Percentiles rank a stretch among this genome's conserved stretches.
Evolutionary conservation across 805 yeast species (phyloP).

Genomic region (Saccharomyces jurei): DNA sequence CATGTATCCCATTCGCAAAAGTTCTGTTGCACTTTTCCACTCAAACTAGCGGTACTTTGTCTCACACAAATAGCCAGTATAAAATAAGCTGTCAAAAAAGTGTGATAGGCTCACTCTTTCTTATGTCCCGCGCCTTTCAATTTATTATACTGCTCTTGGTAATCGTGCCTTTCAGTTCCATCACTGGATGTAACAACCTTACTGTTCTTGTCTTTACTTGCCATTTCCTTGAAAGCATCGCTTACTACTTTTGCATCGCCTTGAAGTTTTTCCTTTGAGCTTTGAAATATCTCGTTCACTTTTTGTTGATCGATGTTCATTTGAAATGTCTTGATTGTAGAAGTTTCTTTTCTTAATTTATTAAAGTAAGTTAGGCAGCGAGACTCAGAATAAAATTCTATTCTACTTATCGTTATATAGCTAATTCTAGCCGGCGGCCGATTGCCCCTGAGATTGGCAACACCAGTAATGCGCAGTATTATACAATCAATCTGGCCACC

Average conservation of each 20-base stretch:
- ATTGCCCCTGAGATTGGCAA: background rate
- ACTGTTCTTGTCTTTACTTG: constrained; percentile 7
- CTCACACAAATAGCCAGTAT: background rate
- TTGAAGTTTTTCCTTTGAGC: constrained; percentile 17
- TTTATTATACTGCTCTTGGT: constrained; percentile 8
- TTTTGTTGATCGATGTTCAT: background rate
- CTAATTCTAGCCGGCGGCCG: background rate
- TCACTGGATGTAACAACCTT: background rate
- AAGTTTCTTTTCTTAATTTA: background rate
- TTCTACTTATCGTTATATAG: background rate
- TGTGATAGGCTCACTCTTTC: background rate
- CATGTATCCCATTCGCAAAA: background rate
- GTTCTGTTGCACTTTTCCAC: background rate
- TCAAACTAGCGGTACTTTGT: background rate
- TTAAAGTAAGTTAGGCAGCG: background rate
- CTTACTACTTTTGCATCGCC: constrained; percentile 17
- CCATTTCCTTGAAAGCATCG: constrained; percentile 15
- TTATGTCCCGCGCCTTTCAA: constrained; percentile 11
- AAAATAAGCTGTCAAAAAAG: no score
- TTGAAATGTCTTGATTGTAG: background rate
- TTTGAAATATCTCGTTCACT: constrained; percentile 11
- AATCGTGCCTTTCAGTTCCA: constrained; percentile 3
- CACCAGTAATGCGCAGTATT: background rate
- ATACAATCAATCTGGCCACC: background rate
- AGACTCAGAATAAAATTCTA: background rate